Conservation (phyloP, 2,329 filamentous ascomycete species). For the Magnaporthiopsis rhizophila region DNA sequence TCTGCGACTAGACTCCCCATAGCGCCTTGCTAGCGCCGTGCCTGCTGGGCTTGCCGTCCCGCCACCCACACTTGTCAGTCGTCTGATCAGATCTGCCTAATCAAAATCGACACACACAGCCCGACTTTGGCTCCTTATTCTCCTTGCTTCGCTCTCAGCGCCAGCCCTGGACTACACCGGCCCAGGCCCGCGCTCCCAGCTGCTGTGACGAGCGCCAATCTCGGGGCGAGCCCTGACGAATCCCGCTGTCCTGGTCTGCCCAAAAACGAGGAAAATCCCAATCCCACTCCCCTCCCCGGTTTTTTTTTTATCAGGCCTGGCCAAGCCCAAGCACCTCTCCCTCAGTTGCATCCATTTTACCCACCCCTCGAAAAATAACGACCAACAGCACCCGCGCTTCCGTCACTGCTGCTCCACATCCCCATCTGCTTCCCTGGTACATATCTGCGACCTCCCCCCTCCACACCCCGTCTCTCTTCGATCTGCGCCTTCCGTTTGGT, state of each 20-base stretch:
- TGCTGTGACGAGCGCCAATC: background rate
- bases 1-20: background rate
- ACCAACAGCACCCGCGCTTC: background rate
- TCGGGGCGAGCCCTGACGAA: background rate
- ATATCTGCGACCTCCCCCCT: background rate
- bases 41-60: slow-evolving; percentile 4
- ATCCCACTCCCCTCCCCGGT: background rate
- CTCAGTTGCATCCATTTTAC: background rate
- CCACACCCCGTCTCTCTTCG: background rate
- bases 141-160: background rate
- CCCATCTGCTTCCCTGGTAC: background rate
- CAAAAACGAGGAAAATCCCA: background rate
- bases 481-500: background rate
- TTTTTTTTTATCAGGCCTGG: background rate
- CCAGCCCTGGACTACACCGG: background rate
- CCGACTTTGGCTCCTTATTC: background rate
- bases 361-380: background rate
- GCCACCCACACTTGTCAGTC: slow-evolving; percentile 1
- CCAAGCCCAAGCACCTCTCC: background rate
- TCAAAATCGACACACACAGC: slow-evolving; percentile 3
- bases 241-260: background rate
- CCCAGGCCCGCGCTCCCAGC: background rate
- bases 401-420: background rate
- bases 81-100: slow-evolving; percentile 9
- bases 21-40: slow-evolving; percentile 3